Base-by-base conservation (phyloP, 2,329 filamentous ascomycete genomes). In the Aspergillus japonicus region DNA sequence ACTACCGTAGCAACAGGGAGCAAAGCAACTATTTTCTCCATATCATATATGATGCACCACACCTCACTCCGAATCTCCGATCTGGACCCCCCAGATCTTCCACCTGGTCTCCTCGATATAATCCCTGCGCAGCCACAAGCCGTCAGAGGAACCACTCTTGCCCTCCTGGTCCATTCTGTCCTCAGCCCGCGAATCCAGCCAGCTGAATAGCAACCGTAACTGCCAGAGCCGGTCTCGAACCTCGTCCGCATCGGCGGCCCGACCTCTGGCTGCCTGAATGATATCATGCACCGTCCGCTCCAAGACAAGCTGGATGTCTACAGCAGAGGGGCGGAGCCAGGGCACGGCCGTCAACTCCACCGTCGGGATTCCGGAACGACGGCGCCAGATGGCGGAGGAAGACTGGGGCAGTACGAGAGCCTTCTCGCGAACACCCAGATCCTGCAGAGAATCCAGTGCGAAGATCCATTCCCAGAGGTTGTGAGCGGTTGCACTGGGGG, bases 391-490 rank as follows among this genome's bases (percentile, higher is more conserved):
- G 29, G 66, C 61, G 23, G 73, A 72, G 64, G 74, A 73, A 7
- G 72, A 70, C 16, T 69, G 81, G 6, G 80, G 73, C 79, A 92
- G 78, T 3, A 91, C 81, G 24, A 87, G 78, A 0, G 82, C 82
- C 57, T 85, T 83, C 68, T 96, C 92, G 0, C 88, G 86, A 54
- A 89, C 72, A 79, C 90, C 72, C 81, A 85, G 63, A 65, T 76
- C 70, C 67, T 73, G 60, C 79, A 89, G 70, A 59, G 82, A 64
- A 0, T 83, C 80, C 0, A 92, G 81, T 1, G 81, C 76, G 71
- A 96, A 91, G 1, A 96, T 71, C 89, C 91, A 94, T 62, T 89
- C 86, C 69, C 94, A 85, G 0, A 90, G 74, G 44, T 79, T 75
- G 51, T 73, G 73, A 4, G 69, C 69, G 2, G 73, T 71, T 48